Evolutionary conservation across 768 basidiomycete genomes (phyloP).

Genomic region (Phylloporus sp.): DNA sequence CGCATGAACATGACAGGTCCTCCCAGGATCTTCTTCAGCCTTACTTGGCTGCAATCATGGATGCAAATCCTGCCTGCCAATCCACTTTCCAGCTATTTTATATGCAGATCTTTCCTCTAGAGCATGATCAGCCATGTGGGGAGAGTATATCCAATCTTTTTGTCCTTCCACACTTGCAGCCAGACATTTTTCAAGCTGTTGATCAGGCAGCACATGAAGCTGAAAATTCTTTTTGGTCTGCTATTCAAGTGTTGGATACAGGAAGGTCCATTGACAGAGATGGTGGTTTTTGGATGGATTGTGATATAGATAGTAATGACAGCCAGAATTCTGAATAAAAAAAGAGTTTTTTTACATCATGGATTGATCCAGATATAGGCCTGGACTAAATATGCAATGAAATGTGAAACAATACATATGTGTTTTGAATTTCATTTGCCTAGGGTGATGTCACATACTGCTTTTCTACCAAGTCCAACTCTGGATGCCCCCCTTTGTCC

Average conservation of each 20-base stretch:
- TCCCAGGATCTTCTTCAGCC: conserved; percentile 42
- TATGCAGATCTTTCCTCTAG: conserved; percentile 36
- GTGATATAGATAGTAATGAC: neutral
- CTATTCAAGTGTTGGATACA: neutral
- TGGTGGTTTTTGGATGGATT: conserved; percentile 9
- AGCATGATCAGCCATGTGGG: neutral
- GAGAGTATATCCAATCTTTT: conserved; percentile 6
- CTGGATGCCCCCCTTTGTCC: too few species aligned
- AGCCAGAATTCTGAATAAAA: neutral
- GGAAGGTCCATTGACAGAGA: neutral
- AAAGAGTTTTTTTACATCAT: neutral
- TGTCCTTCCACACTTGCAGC: conserved; percentile 24
- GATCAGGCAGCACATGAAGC: conserved; percentile 56
- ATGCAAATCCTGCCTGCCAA: conserved; percentile 13
- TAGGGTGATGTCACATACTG: too few species aligned
- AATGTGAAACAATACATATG: too few species aligned
- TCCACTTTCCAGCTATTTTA: conserved; percentile 52
- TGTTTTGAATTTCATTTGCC: too few species aligned
- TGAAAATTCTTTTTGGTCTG: conserved; percentile 52
- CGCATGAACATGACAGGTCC: conserved; percentile 25
- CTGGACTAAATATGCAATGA: too few species aligned
- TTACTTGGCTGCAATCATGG: conserved; percentile 50
- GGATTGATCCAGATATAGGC: too few species aligned
- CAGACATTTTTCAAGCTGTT: conserved; percentile 45
- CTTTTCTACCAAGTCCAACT: too few species aligned